Conservation (phyloP, 345 rosid genomes). For the Zanthoxylum bungeanum region DNA sequence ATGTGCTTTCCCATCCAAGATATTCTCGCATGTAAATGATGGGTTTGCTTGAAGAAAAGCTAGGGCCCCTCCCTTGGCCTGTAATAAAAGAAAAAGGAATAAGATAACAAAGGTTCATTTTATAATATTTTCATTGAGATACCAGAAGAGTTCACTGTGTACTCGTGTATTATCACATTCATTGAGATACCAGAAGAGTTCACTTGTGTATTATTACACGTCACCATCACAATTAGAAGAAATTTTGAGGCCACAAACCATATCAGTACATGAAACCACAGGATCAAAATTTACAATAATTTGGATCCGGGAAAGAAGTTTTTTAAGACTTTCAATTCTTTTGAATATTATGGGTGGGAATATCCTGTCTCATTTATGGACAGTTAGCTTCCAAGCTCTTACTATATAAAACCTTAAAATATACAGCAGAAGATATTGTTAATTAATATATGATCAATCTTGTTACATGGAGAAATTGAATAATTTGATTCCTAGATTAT, state of each 20-base stretch:
- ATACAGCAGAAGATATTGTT: background rate
- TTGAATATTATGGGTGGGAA: background rate
- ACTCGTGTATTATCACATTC: too few species aligned
- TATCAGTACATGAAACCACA: background rate
- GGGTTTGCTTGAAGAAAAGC: conserved; percentile 47
- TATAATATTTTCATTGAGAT: too few species aligned
- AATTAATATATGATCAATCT: background rate
- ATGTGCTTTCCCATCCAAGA: conserved; percentile 38
- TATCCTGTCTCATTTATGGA: background rate
- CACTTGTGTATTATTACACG: background rate
- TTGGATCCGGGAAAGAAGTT: background rate
- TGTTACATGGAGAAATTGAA: background rate
- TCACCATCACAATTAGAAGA: background rate
- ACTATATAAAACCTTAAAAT: background rate
- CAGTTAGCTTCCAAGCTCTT: background rate
- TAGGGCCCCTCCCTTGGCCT: conserved; percentile 79
- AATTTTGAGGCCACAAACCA: background rate
- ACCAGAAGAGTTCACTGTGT: too few species aligned
- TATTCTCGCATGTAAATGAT: conserved; percentile 26
- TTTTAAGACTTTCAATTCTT: background rate
- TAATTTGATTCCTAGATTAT: background rate
- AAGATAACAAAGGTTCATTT: conserved; percentile 12
- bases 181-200: background rate
- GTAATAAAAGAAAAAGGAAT: conserved; percentile 22
- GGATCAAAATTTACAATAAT: background rate